Percentiles rank a stretch among this genome's conserved stretches.
phyloP scores from a whole-genome alignment of 2,329 filamentous ascomycete genomes.

The Orbilia blumenaviensis region DNA sequence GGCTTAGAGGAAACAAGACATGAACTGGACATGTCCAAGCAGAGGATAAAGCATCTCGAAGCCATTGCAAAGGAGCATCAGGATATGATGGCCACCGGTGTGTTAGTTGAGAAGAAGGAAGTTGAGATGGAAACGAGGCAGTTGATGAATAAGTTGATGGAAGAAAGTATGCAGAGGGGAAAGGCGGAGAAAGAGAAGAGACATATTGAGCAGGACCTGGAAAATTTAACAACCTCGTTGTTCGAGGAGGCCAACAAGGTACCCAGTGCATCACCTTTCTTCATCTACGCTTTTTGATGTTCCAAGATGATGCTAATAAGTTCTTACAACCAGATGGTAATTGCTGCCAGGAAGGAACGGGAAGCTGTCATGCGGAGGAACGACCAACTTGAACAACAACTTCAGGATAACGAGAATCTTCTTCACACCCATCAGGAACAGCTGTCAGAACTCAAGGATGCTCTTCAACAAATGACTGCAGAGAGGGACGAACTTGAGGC shows the following conservation, averaged over 20 bases:
- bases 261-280: conserved; percentile 57
- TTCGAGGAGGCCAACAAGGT: conserved; percentile 96
- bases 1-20: conserved; percentile 81
- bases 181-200: conserved; percentile 81
- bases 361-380: conserved; percentile 84
- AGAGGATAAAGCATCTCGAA: conserved; percentile 75
- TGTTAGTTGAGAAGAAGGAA: conserved; percentile 77
- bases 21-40: conserved; percentile 78
- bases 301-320: conserved; percentile 56
- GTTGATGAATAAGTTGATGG: conserved; percentile 69
- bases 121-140: conserved; percentile 76
- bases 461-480: conserved; percentile 85
- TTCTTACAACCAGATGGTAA: conserved; percentile 75
- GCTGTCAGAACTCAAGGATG: conserved; percentile 84
- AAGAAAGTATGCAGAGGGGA: conserved; percentile 72
- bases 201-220: conserved; percentile 89
- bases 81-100: conserved; percentile 74
- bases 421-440: conserved; percentile 93
- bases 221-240: conserved; percentile 87
- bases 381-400: conserved; percentile 83
- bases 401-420: conserved; percentile 85
- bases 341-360: conserved; percentile 83
- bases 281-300: neutral
- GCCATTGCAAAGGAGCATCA: conserved; percentile 74
- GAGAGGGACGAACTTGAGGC: conserved; percentile 78